Conservation (phyloP, 306 rosid genomes). For the Spatholobus suberectus region DNA sequence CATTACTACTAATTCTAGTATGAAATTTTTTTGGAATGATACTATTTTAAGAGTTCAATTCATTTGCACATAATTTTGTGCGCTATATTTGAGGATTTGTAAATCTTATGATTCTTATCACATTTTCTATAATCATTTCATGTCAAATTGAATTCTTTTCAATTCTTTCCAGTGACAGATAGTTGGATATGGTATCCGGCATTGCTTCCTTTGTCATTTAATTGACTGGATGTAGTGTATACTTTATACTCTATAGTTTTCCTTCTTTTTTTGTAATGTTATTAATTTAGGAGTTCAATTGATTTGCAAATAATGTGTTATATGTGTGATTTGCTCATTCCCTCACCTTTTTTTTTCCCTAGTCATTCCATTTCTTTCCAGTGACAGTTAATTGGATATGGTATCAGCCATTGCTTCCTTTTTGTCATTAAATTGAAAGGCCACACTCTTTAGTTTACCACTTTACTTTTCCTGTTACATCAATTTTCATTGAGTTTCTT, state of each 20-base stretch:
- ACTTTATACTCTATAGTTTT: neutral
- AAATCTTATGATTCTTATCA: neutral
- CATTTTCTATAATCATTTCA: neutral
- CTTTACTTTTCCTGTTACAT: neutral
- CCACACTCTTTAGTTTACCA: neutral
- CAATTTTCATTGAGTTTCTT: neutral
- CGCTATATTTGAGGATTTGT: neutral
- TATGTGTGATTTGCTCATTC: neutral
- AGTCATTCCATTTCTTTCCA: neutral
- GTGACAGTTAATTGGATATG: neutral
- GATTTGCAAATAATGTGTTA: neutral
- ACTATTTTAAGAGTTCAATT: neutral
- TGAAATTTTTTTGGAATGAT: neutral
- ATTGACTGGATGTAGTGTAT: neutral
- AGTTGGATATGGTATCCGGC: neutral
- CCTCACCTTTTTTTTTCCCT: neutral
- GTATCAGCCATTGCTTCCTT: neutral
- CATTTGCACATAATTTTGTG: neutral
- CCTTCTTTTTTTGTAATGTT: neutral
- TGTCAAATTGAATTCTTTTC: neutral
- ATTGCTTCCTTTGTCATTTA: neutral
- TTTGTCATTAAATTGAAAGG: constrained; percentile 5
- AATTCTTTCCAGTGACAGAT: neutral
- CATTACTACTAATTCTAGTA: neutral
- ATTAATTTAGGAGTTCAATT: neutral